phyloP scores from a whole-genome alignment of 2,329 filamentous ascomycete genomes.

The Penicillium sp. region DNA sequence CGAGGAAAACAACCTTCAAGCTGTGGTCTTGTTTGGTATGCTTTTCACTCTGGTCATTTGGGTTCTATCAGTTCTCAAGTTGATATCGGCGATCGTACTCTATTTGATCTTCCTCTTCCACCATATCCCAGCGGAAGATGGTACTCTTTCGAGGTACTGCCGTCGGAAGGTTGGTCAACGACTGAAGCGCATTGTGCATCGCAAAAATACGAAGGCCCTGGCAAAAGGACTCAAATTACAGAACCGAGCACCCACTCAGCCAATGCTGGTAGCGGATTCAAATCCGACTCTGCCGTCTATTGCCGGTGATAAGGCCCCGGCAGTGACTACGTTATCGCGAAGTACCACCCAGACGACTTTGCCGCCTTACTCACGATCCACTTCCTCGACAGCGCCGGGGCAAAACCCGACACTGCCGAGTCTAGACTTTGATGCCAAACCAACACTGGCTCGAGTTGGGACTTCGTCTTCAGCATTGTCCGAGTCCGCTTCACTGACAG shows the following conservation, averaged over 20 bases:
- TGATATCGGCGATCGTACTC: constrained; percentile 72
- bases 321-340: constrained; percentile 31
- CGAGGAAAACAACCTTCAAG: constrained; percentile 71
- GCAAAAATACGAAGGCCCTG: constrained; percentile 84
- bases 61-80: constrained; percentile 71
- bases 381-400: constrained; percentile 36
- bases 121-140: constrained; percentile 80
- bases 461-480: constrained; percentile 53
- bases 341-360: constrained; percentile 60
- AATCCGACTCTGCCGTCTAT: constrained; percentile 63
- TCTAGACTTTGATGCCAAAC: constrained; percentile 42
- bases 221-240: constrained; percentile 65
- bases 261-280: constrained; percentile 28
- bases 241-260: constrained; percentile 53
- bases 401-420: constrained; percentile 42
- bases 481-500: constrained; percentile 49
- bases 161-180: constrained; percentile 86
- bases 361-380: constrained; percentile 59
- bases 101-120: constrained; percentile 90
- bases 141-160: constrained; percentile 80
- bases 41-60: constrained; percentile 86
- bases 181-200: constrained; percentile 77
- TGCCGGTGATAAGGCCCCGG: constrained; percentile 41
- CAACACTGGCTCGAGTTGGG: constrained; percentile 42
- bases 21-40: constrained; percentile 84